Conservation (phyloP, 148 eudicot genomes). For the Camellia granthamiana region DNA sequence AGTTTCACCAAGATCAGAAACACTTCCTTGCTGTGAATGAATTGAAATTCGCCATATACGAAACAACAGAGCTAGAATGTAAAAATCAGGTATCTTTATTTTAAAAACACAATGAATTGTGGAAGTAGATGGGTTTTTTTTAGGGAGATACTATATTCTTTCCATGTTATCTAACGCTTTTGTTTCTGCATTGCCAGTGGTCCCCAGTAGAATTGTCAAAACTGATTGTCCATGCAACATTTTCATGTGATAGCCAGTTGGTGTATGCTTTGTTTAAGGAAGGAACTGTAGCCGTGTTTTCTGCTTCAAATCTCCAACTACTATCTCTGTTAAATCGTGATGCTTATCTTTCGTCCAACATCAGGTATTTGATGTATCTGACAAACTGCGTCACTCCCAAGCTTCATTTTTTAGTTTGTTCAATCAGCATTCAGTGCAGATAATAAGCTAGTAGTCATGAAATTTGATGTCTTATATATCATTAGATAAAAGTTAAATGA, state of each 20-base stretch:
- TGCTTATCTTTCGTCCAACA: conserved; percentile 41
- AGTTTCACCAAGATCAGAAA: not conserved
- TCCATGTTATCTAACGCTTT: not conserved
- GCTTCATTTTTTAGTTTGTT: too few species aligned
- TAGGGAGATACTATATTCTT: not conserved
- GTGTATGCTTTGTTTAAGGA: conserved; percentile 47
- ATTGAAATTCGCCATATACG: conserved; percentile 47
- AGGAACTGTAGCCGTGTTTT: conserved; percentile 42
- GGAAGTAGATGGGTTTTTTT: not conserved
- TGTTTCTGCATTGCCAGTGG: conserved; percentile 38
- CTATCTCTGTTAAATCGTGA: conserved; percentile 23
- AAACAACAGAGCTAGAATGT: conserved; percentile 48
- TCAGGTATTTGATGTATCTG: too few species aligned
- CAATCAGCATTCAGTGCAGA: too few species aligned
- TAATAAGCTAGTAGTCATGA: too few species aligned
- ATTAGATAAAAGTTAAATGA: too few species aligned
- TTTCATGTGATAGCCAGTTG: conserved; percentile 52
- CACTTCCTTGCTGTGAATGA: conserved; percentile 16
- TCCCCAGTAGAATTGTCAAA: conserved; percentile 29
- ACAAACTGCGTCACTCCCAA: too few species aligned
- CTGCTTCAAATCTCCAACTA: conserved; percentile 39
- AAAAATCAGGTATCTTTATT: conserved; percentile 33
- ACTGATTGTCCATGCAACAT: conserved; percentile 40
- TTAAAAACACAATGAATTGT: too few species aligned
- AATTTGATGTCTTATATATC: too few species aligned